Evolutionary conservation across 2,329 filamentous ascomycete species (phyloP), one percentile per base, ranked within the genome.

Genomic region (Pseudogymnoascus sp.): DNA sequence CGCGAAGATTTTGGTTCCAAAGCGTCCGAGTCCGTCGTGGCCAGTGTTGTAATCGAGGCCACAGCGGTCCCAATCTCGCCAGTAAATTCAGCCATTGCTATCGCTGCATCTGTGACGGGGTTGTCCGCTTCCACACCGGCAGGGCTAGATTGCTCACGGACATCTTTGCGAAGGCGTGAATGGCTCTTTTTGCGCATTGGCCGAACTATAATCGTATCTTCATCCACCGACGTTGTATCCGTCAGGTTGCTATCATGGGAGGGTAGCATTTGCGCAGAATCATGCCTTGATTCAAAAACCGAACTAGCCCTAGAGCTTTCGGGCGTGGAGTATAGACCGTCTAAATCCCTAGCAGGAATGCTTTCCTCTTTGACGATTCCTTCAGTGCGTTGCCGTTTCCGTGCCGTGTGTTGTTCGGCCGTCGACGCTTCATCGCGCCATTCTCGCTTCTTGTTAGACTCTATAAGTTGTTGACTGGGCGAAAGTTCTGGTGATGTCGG

Each of bases 221-320:
- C 72, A 59, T 73, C 72, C 14, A 72, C 70, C 36, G 72, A 73
- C 21, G 72, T 74, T 18, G 69, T 72, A 66, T 74, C 72, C 3
- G 71, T 73, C 23, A 65, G 65, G 7, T 62, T 68, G 28, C 69
- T 67, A 4, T 62, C 66, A 16, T 70, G 61, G 8, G 61, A 21
- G 11, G 28, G 21, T 8, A 34, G 21, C n/a, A 62, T 53, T 14
- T 25, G 40, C 14, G 38, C 3, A 12, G 40, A 16, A 62, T 21
- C 46, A 23, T 31, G 38, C 25, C 60, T 62, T 62, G 60, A 25
- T 36, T 53, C 60, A 59, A 53, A 62, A 59, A 62, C 12, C 18
- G 60, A 62, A n/a, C 37, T 62, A 11, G 60, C 60, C 42, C 60
- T 59, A 16, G 60, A 62, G 31, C 37, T 62, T 34, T 50, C 40